Percentiles rank a stretch among this genome's conserved stretches.
Evolutionary conservation across 129 eudicot genomes (phyloP).

Genomic region (Arctium lappa): DNA sequence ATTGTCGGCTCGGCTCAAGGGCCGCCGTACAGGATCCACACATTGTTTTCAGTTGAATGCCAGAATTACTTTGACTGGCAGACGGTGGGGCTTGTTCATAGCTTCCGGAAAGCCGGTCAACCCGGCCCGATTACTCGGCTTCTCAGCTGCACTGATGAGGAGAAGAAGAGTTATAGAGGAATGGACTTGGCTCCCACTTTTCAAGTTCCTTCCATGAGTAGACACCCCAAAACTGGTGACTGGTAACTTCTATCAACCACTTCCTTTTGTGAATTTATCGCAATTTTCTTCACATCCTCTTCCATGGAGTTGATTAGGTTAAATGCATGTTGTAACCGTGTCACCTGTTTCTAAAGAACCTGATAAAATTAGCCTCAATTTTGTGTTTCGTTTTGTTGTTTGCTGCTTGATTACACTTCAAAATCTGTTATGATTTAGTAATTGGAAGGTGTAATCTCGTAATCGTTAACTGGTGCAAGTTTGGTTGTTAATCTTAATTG

Average conservation of each 20-base stretch:
- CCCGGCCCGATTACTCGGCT: slow-evolving; percentile 95
- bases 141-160: slow-evolving; percentile 89
- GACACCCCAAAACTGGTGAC: slow-evolving; percentile 93
- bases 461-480: not conserved
- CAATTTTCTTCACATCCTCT: not conserved
- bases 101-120: slow-evolving; percentile 75
- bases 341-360: not conserved
- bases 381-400: not conserved
- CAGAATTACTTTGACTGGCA: slow-evolving; percentile 99
- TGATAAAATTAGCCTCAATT: slow-evolving; percentile 1
- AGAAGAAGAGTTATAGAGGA: slow-evolving; percentile 70
- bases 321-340: not conserved
- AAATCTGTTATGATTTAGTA: not conserved
- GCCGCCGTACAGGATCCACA: slow-evolving; percentile 80
- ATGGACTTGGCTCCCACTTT: slow-evolving; percentile 93
- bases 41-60: slow-evolving; percentile 95
- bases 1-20: slow-evolving; percentile 36
- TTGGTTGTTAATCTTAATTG: not conserved
- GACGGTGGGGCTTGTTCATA: slow-evolving; percentile 95
- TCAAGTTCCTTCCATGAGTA: slow-evolving; percentile 96
- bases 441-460: not conserved
- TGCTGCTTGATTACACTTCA: not conserved
- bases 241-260: slow-evolving; percentile 39
- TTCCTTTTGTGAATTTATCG: not conserved
- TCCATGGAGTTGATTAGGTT: slow-evolving; percentile 4